Evolutionary conservation across 176 grass and related monocot species (phyloP).

Genomic region (Cymbopogon citratus): DNA sequence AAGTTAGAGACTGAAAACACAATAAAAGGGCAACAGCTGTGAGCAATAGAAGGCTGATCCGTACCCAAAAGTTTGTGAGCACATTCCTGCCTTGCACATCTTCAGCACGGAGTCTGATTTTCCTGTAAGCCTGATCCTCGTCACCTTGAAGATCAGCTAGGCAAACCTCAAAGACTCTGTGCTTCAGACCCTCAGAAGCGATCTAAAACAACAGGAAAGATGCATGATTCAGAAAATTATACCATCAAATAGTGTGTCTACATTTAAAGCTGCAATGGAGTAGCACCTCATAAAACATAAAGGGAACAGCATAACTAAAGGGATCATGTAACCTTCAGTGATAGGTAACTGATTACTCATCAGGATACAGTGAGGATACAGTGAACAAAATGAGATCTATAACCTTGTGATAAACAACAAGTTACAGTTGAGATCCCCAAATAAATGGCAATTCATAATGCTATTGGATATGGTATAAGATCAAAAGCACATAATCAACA

Average conservation of each 20-base stretch:
- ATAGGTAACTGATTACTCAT: neutral
- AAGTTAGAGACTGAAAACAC: neutral
- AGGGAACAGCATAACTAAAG: no score
- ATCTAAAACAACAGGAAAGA: conserved; percentile 39
- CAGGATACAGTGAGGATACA: neutral
- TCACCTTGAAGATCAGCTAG: conserved; percentile 81
- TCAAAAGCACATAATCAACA: neutral
- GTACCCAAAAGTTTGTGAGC: conserved; percentile 92
- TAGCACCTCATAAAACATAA: neutral
- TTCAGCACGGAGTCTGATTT: conserved; percentile 75
- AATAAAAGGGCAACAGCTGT: neutral
- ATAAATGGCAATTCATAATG: neutral
- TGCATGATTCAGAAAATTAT: neutral
- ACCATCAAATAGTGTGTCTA: neutral
- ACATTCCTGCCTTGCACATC: conserved; percentile 81
- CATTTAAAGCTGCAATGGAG: no score
- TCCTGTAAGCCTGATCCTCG: conserved; percentile 87
- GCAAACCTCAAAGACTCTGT: conserved; percentile 81
- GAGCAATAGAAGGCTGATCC: neutral
- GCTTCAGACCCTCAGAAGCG: conserved; percentile 83
- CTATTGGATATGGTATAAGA: neutral
- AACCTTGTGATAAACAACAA: neutral
- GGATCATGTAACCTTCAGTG: neutral
- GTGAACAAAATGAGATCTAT: neutral
- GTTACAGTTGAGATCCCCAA: no score